A percentile compares a stretch with the other conserved stretches of the same genome.
phyloP scores from a whole-genome alignment of 805 yeast genomes.

The Priceomyces castillae region DNA sequence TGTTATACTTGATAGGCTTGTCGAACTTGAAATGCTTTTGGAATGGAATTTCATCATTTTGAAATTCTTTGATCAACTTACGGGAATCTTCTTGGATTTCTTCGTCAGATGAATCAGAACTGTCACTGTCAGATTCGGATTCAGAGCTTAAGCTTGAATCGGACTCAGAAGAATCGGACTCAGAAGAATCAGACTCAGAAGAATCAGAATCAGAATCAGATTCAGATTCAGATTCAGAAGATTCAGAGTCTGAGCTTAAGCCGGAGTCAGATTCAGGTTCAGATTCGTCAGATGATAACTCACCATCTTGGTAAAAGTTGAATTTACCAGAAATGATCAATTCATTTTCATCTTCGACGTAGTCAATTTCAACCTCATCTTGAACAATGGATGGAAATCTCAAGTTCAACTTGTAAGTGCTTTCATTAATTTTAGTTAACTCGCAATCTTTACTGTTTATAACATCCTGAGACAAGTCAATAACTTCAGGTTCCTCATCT shows the following conservation, averaged over 20 bases:
- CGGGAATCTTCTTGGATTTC: slow-evolving; percentile 41
- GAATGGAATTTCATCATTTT: slow-evolving; percentile 39
- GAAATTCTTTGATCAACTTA: slow-evolving; percentile 35
- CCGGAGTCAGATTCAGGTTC: slow-evolving; percentile 25
- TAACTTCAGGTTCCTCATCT: slow-evolving; percentile 31
- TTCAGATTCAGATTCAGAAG: slow-evolving; percentile 13
- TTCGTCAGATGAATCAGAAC: slow-evolving; percentile 23
- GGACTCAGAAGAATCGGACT: slow-evolving; percentile 13
- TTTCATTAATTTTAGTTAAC: slow-evolving; percentile 35
- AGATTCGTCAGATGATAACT: slow-evolving; percentile 15
- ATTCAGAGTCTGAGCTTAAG: slow-evolving; percentile 9
- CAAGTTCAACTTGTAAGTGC: slow-evolving; percentile 37
- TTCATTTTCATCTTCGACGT: slow-evolving; percentile 40
- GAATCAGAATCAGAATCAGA: slow-evolving; percentile 17
- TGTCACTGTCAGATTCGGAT: slow-evolving; percentile 11
- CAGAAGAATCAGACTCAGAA: slow-evolving; percentile 13
- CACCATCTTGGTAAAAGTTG: slow-evolving; percentile 22
- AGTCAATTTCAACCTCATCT: slow-evolving; percentile 40
- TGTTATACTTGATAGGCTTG: slow-evolving; percentile 33
- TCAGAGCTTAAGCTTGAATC: slow-evolving; percentile 12
- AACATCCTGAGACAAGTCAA: slow-evolving; percentile 42
- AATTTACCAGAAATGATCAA: slow-evolving; percentile 40
- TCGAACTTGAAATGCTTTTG: slow-evolving; percentile 44
- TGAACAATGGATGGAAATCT: slow-evolving; percentile 41
- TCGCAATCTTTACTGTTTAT: slow-evolving; percentile 44